Evolutionary conservation across 1,284 basidiomycete species (phyloP).

Genomic region (Gymnopus androsaceus): DNA sequence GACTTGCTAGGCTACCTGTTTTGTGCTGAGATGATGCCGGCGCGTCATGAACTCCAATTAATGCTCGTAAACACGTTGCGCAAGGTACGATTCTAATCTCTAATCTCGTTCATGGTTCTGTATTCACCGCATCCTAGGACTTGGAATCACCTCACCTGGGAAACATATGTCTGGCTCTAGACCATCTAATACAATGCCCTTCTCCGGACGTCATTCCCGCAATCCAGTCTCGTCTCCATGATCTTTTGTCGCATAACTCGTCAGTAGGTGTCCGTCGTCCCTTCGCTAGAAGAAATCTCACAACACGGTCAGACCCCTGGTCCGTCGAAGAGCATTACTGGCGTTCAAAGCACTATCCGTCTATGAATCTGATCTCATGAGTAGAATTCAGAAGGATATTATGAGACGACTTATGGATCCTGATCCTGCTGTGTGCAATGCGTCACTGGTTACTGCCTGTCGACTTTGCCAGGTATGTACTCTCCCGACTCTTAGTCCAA

Average conservation of each 20-base stretch:
- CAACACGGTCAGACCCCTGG: conserved; percentile 43
- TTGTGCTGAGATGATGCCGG: conserved; percentile 69
- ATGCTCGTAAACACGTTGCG: conserved; percentile 83
- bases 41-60: conserved; percentile 67
- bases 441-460: conserved; percentile 41
- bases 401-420: conserved; percentile 49
- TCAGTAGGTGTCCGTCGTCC: conserved; percentile 51
- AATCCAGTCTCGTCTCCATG: conserved; percentile 62
- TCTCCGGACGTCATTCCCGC: conserved; percentile 71
- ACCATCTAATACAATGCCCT: conserved; percentile 60
- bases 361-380: conserved; percentile 49
- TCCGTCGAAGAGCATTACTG: conserved; percentile 63
- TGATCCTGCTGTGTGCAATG: conserved; percentile 46
- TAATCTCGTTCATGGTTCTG: neutral
- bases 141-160: conserved; percentile 55
- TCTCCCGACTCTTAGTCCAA: neutral
- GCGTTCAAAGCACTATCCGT: conserved; percentile 57
- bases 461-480: conserved; percentile 8
- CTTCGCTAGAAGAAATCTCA: conserved; percentile 11
- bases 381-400: conserved; percentile 43
- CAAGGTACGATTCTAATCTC: conserved; percentile 48
- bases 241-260: conserved; percentile 70
- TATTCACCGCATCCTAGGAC: conserved; percentile 47
- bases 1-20: conserved; percentile 65
- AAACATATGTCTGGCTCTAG: conserved; percentile 70